These are phyloP conservation scores for Ophiostoma novo-ulmi DNA, from an alignment of 2,329 filamentous ascomycete genomes.

Conservation along the genomic window DNA sequence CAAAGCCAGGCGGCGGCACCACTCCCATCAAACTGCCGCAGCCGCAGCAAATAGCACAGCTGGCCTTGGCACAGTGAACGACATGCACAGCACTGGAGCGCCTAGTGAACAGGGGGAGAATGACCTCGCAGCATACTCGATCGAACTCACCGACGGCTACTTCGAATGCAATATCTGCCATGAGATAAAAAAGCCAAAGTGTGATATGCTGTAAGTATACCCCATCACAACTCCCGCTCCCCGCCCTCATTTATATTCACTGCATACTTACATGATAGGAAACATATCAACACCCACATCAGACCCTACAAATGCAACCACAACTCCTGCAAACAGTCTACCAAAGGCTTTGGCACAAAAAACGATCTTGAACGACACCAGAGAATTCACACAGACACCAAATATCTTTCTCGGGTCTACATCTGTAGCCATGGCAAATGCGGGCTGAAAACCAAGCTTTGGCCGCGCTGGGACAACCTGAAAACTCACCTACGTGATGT, in stretches of 20 bases:
- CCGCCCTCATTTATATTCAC: too few species aligned
- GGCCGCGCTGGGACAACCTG: conserved; percentile 5
- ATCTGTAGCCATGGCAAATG: neutral
- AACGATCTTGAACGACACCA: conserved; percentile 40
- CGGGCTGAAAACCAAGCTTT: neutral
- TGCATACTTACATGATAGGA: conserved; percentile 46
- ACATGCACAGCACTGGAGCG: neutral
- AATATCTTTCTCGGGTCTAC: neutral
- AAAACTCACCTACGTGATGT: neutral
- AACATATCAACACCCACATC: conserved; percentile 76
- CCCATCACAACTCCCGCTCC: too few species aligned
- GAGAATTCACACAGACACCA: neutral
- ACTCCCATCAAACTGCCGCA: neutral
- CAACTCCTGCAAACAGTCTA: conserved; percentile 37
- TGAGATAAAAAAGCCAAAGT: neutral
- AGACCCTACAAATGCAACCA: conserved; percentile 81
- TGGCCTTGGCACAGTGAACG: neutral
- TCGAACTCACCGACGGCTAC: neutral
- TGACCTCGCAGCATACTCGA: neutral
- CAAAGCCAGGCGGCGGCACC: neutral
- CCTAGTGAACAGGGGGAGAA: neutral
- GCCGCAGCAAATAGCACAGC: neutral
- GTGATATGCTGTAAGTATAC: neutral
- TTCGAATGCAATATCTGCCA: neutral
- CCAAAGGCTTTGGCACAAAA: conserved; percentile 52